phyloP scores from a whole-genome alignment of 2,329 filamentous ascomycete species.

The Thielaviopsis punctulata region DNA sequence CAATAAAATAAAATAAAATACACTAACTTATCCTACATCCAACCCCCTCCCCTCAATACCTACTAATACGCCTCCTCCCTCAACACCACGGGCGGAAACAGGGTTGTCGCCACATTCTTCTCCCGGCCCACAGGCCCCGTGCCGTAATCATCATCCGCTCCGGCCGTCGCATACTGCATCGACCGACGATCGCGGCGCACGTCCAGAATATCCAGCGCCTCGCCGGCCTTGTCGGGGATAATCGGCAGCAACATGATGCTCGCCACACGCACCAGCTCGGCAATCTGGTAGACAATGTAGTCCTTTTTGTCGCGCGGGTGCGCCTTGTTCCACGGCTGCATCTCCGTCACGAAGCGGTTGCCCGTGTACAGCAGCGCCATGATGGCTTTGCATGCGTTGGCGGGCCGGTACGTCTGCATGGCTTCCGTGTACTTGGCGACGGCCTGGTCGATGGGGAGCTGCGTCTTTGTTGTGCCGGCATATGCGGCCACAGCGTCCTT shows the following conservation, averaged over 20 bases:
- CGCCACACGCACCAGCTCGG: slow-evolving; percentile 61
- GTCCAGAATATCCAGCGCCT: slow-evolving; percentile 61
- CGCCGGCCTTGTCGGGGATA: slow-evolving; percentile 61
- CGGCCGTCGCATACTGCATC: slow-evolving; percentile 43
- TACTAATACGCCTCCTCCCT: slow-evolving; percentile 4
- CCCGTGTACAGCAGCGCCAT: slow-evolving; percentile 14
- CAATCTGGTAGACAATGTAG: slow-evolving; percentile 48
- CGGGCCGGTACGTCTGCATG: slow-evolving; percentile 10
- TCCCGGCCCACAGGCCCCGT: background rate
- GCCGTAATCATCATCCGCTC: slow-evolving; percentile 56
- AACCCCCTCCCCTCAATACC: background rate
- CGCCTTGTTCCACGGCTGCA: slow-evolving; percentile 48
- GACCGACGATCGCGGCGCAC: slow-evolving; percentile 46
- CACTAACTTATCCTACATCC: background rate
- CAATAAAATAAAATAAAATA: background rate
- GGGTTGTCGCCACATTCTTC: slow-evolving; percentile 2
- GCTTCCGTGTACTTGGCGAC: slow-evolving; percentile 7
- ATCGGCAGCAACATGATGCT: slow-evolving; percentile 81
- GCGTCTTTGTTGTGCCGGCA: background rate
- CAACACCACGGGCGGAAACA: slow-evolving; percentile 7
- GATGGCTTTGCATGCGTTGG: slow-evolving; percentile 8
- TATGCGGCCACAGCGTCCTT: slow-evolving; percentile 31
- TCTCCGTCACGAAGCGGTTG: slow-evolving; percentile 35
- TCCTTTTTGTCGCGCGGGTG: slow-evolving; percentile 22
- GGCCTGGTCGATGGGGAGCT: slow-evolving; percentile 9